Evolutionary conservation across 352 stramenopile genomes (phyloP), one percentile per base, ranked within the genome.

Genomic region (Phytophthora citrophthora): DNA sequence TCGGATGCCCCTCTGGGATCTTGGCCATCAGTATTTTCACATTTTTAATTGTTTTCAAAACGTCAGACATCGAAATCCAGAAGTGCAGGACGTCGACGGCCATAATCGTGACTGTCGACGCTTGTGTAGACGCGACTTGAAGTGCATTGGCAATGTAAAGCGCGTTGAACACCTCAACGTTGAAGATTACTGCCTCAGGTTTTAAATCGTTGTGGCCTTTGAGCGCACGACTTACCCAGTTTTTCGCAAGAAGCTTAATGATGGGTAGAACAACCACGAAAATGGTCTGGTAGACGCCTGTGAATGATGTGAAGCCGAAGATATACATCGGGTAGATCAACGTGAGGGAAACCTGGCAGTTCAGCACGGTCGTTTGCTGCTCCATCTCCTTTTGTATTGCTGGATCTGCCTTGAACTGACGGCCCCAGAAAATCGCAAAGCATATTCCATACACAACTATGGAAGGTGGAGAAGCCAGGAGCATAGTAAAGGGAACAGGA

Each of bases 101-200:
- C 55, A 67, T 61, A n/a, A 70, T 63, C 0, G 47, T 53, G 26
- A 47, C 29, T 13, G 34, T 61, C 29, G 55, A 67, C 7, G 54
- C 31, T 40, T 51, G 47, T 16, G 53, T 54, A 8, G 52, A 68
- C 1, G 53, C 44, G 13, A 51, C 32, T 60, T 72, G 64, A 34
- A 64, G 51, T 7, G 61, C 53, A 16, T 38, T 60, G 3, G 53
- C 66, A 18, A 68, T 82, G 60, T 68, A 82, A 67, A 48, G 18
- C 3, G 63, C 56, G 9, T 71, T 67, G 6, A 59, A 59, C 2
- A 83, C 51, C 26, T 88, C 68, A 10, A 75, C 62, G n/a, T 80
- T 79, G 58, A 88, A 81, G 6, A 83, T 63, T 0, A 71, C 63
- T 5, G 49, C 29, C 16, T 71, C 27, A 2, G 78, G 67, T 43